Evolutionary conservation across 2,329 filamentous ascomycete genomes (phyloP), one percentile per base, ranked within the genome.

Genomic region (Cadophora sp.): DNA sequence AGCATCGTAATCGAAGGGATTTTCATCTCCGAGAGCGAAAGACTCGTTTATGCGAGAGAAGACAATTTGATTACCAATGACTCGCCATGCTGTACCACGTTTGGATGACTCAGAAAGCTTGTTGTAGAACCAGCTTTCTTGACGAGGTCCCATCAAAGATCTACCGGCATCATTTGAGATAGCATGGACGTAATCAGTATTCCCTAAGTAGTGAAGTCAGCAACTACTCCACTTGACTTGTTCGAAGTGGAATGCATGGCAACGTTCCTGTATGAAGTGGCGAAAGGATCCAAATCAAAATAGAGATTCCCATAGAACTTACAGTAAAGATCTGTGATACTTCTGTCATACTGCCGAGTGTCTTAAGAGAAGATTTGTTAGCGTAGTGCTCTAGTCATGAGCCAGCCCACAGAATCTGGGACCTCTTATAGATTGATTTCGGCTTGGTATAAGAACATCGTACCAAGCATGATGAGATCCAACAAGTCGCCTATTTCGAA

Each of bases 41-140:
- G 76, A 77, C 69, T 74, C 55, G 73, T 83, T 79, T 27, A 89
- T 78, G 7, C 83, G 83, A 8, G 86, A 88, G 79, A 93, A 92
- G 60, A 92, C 80, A 51, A 91, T 87, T 77, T 93, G 91, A 29
- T 89, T 91, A 11, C 91, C 91, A 53, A 94, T 84, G 22, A 94
- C 77, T 50, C 91, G 83, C 91, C 91, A 94, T 0, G 85, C 84
- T 0, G 91, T 88, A 27, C 88, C 88, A n/a, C 91, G 85, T 19
- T 86, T 74, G n/a, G 85, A 82, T 0, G 88, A 90, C 60, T 84
- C 77, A 5, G 82, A 83, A 8, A 92, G 80, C 51, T 83, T 80
- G 56, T 83, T 83, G 77, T 91, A 91, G 79, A 92, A 90, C 92
- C 92, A 94, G 73, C 87, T 86, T 78, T 94, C 92, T 76, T 94